Base-by-base conservation (phyloP, 345 rosid species). In the Pistacia vera region DNA sequence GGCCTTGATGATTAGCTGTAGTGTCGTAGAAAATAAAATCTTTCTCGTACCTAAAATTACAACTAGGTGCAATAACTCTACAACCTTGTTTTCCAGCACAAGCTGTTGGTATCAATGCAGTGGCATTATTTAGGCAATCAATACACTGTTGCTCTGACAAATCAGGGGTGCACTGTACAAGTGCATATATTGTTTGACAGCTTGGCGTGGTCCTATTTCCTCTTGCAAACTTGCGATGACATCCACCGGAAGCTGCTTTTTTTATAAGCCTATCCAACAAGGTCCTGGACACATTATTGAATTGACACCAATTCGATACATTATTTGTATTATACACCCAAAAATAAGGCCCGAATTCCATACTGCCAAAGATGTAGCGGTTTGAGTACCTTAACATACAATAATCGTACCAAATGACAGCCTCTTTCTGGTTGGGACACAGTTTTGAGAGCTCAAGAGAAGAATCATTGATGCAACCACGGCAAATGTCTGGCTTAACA, bases 311-410 rank as follows among this genome's bases (percentile, higher is more conserved):
- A 12, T 13, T 13, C 49, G 82, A 63, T 18, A 20, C 70, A 16
- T 64, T 74, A 0, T 52, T 18, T 33, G 0, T 0, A 20, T 11
- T 73, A 51, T 63, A 73, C 69, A 63, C 11, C 49, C 10, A 73
- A 16, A 63, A 52, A 58, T 18, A 2, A 20, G 77, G 77, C 12
- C 41, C 63, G 7, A 8, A 35, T 35, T 81, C 87, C 82, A 64
- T 69, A 5, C 20, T 64, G 38, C 85, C 78, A 25, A 63, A 72
- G 64, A 66, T 14, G 52, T 56, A 70, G 35, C 74, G 72, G 73
- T 81, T 77, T 2, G 88, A 83, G 76, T 85, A 83, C 49, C 87
- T 72, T 41, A 86, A 63, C 85, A 80, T 82, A 74, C 89, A 87
- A 4, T 68, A 60, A 2, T 84, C 84, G 56, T 76, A 78, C 82